Evolutionary conservation across 345 rosid genomes (phyloP).

Genomic region (Pugionium cornutum): DNA sequence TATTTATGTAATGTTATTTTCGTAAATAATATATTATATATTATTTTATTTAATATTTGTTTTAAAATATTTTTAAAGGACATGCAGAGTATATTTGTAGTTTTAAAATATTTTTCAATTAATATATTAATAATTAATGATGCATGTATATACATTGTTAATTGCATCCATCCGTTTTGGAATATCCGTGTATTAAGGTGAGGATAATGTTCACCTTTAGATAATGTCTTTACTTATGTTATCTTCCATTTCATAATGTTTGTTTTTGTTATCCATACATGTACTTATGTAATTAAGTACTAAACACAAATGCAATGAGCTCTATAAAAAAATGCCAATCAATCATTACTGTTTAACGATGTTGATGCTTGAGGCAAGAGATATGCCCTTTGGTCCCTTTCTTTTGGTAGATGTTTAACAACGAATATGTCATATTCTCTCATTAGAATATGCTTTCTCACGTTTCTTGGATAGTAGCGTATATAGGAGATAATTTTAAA

Average conservation of each 20-base stretch:
- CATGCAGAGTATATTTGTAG: too few species aligned
- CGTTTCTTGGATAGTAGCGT: not conserved
- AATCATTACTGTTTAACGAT: not conserved
- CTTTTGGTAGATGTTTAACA: not conserved
- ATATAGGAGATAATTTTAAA: too few species aligned
- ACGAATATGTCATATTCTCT: slow-evolving; percentile 6
- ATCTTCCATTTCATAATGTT: slow-evolving; percentile 13
- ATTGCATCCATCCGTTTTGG: slow-evolving; percentile 31
- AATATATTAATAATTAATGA: too few species aligned
- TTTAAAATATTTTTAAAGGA: too few species aligned
- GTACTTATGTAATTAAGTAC: not conserved
- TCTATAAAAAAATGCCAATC: not conserved
- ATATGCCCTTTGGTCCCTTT: slow-evolving; percentile 5
- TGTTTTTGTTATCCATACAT: slow-evolving; percentile 6
- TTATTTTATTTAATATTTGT: too few species aligned
- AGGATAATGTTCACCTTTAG: slow-evolving; percentile 9
- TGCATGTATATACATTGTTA: slow-evolving; percentile 1
- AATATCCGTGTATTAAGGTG: slow-evolving; percentile 22
- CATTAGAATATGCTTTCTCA: slow-evolving; percentile 19
- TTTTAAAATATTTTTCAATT: too few species aligned
- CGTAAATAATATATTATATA: too few species aligned
- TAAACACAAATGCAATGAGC: slow-evolving; percentile 4
- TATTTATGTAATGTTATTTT: too few species aligned
- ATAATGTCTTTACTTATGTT: slow-evolving; percentile 5
- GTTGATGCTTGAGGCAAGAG: slow-evolving; percentile 13